Base-by-base conservation (phyloP, 176 grass and related monocot species). In the Echinochloa phyllopogon region DNA sequence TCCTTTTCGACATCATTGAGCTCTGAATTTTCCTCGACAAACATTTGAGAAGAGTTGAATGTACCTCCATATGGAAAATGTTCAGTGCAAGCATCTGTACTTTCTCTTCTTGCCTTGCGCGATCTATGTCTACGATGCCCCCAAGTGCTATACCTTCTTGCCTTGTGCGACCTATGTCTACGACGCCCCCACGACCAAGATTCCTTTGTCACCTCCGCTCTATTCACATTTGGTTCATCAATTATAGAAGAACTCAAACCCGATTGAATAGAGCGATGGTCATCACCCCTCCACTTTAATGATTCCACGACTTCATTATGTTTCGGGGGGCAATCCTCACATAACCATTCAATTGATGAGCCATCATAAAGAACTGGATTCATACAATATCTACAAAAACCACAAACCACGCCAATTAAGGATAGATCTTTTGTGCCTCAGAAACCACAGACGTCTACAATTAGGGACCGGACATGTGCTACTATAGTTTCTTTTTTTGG, bases 381-480 rank as follows among this genome's bases (percentile, higher is more conserved):
- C 48, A 67, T 24, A 72, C 87, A 88, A 66, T 88, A 88, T 79
- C 87, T 88, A 84, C 81, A 88, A 88, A 87, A 87, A 87, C 21
- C 53, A 70, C 15, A 71, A 64, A 79, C 38, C 37, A 78, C 36
- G 13, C 36, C 29, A 57, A 4, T 55, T 82, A 70, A 53, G n/a
- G 65, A 69, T 41, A 53, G n/a, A 9, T 42, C 13, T n/a, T 77
- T 25, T 77, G 38, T 38, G 17, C 8, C 17, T 75, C 4, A 21
- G 6, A 20, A 36, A 49, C 9, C 49, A 75, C 55, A 38, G 49
- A 73, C 16, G 44, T 10, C 33, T 18, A 49, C 14, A 33, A 8
- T 6, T 23, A 69, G 49, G 49, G 49, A 16, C 9, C 3, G 49
- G 49, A 16, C 9, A 3, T 3, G 5, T 50, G 49, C 3, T 5